Base-by-base conservation (phyloP, 2,329 filamentous ascomycete species). In the Cercospora sp. region DNA sequence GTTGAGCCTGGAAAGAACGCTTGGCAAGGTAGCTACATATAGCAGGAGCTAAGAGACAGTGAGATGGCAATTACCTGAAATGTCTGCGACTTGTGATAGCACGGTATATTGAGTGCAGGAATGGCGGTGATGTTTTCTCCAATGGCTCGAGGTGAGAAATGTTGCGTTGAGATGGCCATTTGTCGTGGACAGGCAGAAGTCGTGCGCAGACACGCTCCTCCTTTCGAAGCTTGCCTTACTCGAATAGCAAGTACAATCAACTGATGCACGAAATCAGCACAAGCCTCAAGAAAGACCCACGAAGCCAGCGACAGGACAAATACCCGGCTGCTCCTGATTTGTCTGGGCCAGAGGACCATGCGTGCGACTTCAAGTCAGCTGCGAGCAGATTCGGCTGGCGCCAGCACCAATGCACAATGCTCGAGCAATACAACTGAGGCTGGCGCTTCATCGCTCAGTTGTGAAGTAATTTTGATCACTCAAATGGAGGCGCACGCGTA, bases 1-100 rank as follows among this genome's bases (percentile, higher is more conserved):
- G 49, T 53, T 28, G 49, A 53, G 49, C 49, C 49, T n/a, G 49
- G 49, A 53, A 53, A 53, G 49, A 53, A 53, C 49, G 49, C 49
- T 53, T 53, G 49, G 49, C 49, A 28, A 24, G 49, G 49, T 28
- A 28, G 49, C 24, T 24, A n/a, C 49, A 53, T 53, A 53, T 30
- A 16, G 49, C 49, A 53, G 49, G 49, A 53, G 49, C 49, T 53
- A 53, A 28, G 49, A 53, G 49, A 53, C 49, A 53, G 49, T 30
- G 49, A 53, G 49, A 53, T 53, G 13, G 24, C 24, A 53, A 53
- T 53, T 53, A 53, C 49, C 49, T 53, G 49, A 13, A 30, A 16
- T 8, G 24, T 53, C 49, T 53, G 24, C 24, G 7, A 7, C 4
- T 6, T n/a, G 7, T 7, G 21, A 16, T 3, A 28, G 49, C 49